Conservation (phyloP, 305 asterid genomes). For the Petunia hybrid region DNA sequence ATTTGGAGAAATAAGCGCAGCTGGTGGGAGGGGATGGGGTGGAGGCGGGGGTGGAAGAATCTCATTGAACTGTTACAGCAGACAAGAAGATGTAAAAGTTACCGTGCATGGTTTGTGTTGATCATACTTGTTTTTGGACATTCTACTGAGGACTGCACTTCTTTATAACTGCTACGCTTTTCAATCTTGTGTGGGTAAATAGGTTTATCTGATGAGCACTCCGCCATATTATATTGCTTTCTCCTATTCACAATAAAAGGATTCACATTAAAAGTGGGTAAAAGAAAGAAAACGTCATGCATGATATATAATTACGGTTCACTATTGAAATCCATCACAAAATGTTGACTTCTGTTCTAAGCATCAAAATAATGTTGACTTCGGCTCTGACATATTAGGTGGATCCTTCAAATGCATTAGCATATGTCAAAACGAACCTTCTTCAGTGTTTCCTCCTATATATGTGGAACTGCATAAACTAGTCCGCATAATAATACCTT, state of each 20-base stretch:
- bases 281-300: neutral
- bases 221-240: neutral
- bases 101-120: constrained; percentile 78
- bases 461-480: neutral
- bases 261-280: neutral
- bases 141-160: constrained; percentile 37
- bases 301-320: constrained; percentile 1
- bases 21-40: constrained; percentile 98
- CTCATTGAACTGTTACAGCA: constrained; percentile 94
- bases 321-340: neutral
- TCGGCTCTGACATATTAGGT: neutral
- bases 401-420: constrained; percentile 8
- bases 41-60: constrained; percentile 99
- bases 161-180: constrained; percentile 17
- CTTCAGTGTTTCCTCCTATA: constrained; percentile 22
- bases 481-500: neutral
- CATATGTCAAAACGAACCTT: neutral
- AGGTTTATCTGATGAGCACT: constrained; percentile 5
- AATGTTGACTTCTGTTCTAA: neutral
- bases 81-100: constrained; percentile 93
- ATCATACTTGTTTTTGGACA: constrained; percentile 39
- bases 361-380: neutral
- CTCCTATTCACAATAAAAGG: neutral
- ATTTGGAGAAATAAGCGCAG: constrained; percentile 81
- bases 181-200: constrained; percentile 21